These are phyloP conservation scores for Planoprotostelium fungivorum DNA, from an alignment of 78 protist species.

Conservation along the genomic window DNA sequence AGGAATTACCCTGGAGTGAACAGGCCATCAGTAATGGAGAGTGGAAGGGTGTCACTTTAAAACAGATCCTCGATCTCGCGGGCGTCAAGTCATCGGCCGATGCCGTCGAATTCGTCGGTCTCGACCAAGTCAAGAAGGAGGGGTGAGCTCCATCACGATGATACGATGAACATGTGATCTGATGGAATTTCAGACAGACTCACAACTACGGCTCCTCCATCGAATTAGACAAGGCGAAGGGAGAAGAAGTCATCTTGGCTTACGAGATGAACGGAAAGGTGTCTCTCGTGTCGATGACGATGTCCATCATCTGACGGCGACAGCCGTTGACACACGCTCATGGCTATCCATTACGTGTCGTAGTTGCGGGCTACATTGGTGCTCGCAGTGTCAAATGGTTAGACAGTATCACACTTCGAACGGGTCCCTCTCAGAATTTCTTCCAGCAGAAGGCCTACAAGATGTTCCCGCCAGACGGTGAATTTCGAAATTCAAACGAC, in stretches of 20 bases:
- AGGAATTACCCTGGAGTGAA: constrained; percentile 12
- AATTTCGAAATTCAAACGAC: too few relatives aligned
- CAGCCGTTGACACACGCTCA: constrained; percentile 74
- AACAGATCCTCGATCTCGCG: background rate
- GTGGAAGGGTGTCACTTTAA: background rate
- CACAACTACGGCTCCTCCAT: background rate
- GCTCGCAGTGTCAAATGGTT: constrained; percentile 91
- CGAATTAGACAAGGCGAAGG: constrained; percentile 25
- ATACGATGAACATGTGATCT: background rate
- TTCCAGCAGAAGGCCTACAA: constrained; percentile 85
- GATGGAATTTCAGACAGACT: background rate
- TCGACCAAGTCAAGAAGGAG: background rate
- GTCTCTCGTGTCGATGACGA: too few relatives aligned
- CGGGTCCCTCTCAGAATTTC: constrained; percentile 44
- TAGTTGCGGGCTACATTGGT: constrained; percentile 88
- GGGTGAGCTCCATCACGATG: background rate
- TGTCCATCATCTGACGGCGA: too few relatives aligned
- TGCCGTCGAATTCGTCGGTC: too few relatives aligned
- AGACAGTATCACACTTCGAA: constrained; percentile 14
- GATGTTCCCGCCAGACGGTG: constrained; percentile 57
- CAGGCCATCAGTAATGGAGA: constrained; percentile 5
- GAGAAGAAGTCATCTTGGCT: constrained; percentile 82
- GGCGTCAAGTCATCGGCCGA: background rate
- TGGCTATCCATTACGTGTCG: constrained; percentile 84
- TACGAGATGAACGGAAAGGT: constrained; percentile 91